phyloP scores from a whole-genome alignment of 73 alveolate genomes.

The Tetrahymena malaccensis region DNA sequence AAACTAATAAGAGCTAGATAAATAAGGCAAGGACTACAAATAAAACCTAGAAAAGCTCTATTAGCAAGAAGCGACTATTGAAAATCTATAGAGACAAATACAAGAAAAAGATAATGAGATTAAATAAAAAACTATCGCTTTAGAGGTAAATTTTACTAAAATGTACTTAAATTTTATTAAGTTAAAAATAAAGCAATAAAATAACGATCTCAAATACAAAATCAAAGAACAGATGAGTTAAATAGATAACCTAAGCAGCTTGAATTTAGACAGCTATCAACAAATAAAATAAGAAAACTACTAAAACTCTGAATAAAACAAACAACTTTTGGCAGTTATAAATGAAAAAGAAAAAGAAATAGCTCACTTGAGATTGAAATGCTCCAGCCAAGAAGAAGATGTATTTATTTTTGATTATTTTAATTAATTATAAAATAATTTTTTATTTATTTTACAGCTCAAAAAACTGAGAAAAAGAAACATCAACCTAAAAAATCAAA shows the following conservation, averaged over 20 bases:
- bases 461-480: neutral
- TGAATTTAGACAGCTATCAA: neutral
- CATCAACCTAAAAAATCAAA: neutral
- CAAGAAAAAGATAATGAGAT: neutral
- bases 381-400: neutral
- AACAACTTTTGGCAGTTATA: neutral
- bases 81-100: neutral
- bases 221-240: neutral
- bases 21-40: neutral
- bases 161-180: neutral
- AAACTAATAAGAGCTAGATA: neutral
- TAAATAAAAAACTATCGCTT: neutral
- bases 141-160: neutral
- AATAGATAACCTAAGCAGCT: neutral
- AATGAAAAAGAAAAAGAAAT: neutral
- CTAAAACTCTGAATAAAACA: neutral
- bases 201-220: neutral
- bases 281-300: neutral
- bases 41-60: neutral
- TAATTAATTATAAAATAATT: neutral
- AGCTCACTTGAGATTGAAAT: neutral
- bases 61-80: neutral
- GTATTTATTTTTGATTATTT: neutral
- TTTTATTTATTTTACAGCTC: neutral
- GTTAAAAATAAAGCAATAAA: neutral